Evolutionary conservation across 2,329 filamentous ascomycete genomes (phyloP).

Genomic region (Trichoderma oligosporum): DNA sequence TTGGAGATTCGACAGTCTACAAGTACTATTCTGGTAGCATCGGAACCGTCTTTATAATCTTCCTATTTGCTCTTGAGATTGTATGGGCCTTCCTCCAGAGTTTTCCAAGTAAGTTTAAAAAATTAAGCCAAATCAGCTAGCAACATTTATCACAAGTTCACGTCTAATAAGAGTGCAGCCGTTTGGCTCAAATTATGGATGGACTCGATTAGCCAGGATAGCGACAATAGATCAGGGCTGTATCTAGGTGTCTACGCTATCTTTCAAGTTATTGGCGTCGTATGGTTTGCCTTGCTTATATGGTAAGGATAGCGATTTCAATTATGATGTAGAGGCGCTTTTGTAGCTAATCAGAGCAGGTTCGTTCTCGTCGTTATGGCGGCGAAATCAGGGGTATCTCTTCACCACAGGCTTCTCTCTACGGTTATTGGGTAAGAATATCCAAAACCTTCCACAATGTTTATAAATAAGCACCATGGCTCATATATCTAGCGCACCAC

Average conservation of each 20-base stretch:
- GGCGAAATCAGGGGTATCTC: slow-evolving; percentile 27
- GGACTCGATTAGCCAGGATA: slow-evolving; percentile 22
- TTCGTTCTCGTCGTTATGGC: slow-evolving; percentile 31
- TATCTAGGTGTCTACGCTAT: slow-evolving; percentile 29
- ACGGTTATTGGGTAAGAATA: slow-evolving; percentile 17
- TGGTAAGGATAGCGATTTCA: not conserved
- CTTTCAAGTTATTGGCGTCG: slow-evolving; percentile 23
- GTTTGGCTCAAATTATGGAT: slow-evolving; percentile 35
- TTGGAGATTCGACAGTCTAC: slow-evolving; percentile 8
- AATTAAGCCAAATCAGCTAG: not conserved
- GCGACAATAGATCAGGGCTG: not conserved
- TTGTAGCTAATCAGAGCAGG: slow-evolving; percentile 16
- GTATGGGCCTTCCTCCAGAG: slow-evolving; percentile 29
- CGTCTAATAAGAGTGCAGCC: slow-evolving; percentile 17
- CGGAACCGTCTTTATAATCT: not conserved
- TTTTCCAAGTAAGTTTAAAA: slow-evolving; percentile 28
- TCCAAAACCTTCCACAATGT: not conserved
- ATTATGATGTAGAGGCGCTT: not conserved
- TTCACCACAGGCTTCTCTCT: slow-evolving; percentile 27
- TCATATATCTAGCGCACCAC: not conserved
- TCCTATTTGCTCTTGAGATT: slow-evolving; percentile 26
- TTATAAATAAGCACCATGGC: not conserved
- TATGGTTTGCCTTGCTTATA: slow-evolving; percentile 11
- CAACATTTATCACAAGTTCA: not conserved
- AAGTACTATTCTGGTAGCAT: slow-evolving; percentile 17